Evolutionary conservation across 805 yeast species (phyloP), one percentile per base, ranked within the genome.

Genomic region (Metschnikowia reukaufii): DNA sequence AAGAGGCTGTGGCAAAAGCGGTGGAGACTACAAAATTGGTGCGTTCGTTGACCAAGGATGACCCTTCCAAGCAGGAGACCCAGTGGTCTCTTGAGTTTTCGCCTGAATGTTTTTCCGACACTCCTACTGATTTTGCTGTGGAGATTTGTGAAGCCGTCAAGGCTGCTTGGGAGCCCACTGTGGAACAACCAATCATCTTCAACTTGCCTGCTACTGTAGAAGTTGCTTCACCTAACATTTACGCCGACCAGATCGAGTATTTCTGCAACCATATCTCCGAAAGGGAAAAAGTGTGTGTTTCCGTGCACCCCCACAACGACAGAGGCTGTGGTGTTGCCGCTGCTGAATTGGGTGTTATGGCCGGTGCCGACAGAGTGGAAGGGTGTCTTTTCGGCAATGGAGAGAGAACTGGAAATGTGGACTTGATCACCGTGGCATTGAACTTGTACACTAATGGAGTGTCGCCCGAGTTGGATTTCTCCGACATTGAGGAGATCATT

Each of bases 241-340:
- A 85, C 57, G 92, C 92, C 44, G 92, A 85, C 67, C 90, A 85
- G 68, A 79, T 85, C 54, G 92, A 85, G 66, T 85, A 83, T 59
- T 85, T 85, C 66, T 76, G 82, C 52, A 80, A 74, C 42, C 76
- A 84, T 60, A 84, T 85, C 45, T 63, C 81, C 42, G 88, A 85
- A 61, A 78, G 91, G 65, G 89, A 84, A 60, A 84, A 82, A 58
- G 79, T 84, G 35, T 70, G 82, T 51, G 79, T 85, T 48, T 84
- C 90, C 18, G 76, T 84, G 13, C 92, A 85, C 61, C 79, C 86
- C 51, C 92, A 85, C 67, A 85, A 85, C 59, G 92, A 85, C 63
- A 77, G 92, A 67, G 92, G 92, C 17, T 84, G 88, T 63, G 90
- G 88, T 61, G 90, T 85, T 45, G 92, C 92, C 37, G 92, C 92